These are phyloP conservation scores for Penicillium corylophilum DNA, from an alignment of 2,329 filamentous ascomycete species.

Conservation along the genomic window DNA sequence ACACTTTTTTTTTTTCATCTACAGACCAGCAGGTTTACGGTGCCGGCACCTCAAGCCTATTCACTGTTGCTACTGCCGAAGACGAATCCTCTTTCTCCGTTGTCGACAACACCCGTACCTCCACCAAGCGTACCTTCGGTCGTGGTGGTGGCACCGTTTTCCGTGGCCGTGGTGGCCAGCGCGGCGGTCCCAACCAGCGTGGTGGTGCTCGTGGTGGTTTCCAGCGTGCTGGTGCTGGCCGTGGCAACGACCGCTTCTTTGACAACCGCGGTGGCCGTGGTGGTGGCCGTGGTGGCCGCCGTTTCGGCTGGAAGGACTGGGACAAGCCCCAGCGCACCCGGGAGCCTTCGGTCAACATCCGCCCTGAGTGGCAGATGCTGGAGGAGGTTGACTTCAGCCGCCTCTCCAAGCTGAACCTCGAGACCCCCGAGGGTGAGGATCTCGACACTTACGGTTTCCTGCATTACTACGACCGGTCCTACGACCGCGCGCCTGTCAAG, in stretches of 20 bases:
- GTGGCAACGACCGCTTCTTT: slow-evolving; percentile 66
- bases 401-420: slow-evolving; percentile 90
- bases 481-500: slow-evolving; percentile 92
- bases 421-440: slow-evolving; percentile 92
- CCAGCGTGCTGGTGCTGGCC: slow-evolving; percentile 67
- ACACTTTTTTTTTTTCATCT: slow-evolving; percentile 8
- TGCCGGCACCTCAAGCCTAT: slow-evolving; percentile 78
- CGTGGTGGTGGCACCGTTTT: slow-evolving; percentile 88
- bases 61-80: slow-evolving; percentile 87
- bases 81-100: slow-evolving; percentile 98
- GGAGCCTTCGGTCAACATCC: slow-evolving; percentile 93
- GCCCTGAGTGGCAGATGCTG: slow-evolving; percentile 89
- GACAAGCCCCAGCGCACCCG: slow-evolving; percentile 97
- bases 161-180: slow-evolving; percentile 66
- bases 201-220: slow-evolving; percentile 66
- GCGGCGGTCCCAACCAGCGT: slow-evolving; percentile 73
- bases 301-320: slow-evolving; percentile 98
- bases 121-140: slow-evolving; percentile 76
- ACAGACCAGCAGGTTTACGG: slow-evolving; percentile 96
- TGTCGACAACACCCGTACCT: slow-evolving; percentile 90
- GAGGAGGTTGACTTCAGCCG: slow-evolving; percentile 99
- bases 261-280: slow-evolving; percentile 69
- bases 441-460: slow-evolving; percentile 95
- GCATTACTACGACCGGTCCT: slow-evolving; percentile 95
- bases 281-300: slow-evolving; percentile 67